phyloP scores from a whole-genome alignment of 2,329 filamentous ascomycete species.

The Emergomyces pasteurianus region DNA sequence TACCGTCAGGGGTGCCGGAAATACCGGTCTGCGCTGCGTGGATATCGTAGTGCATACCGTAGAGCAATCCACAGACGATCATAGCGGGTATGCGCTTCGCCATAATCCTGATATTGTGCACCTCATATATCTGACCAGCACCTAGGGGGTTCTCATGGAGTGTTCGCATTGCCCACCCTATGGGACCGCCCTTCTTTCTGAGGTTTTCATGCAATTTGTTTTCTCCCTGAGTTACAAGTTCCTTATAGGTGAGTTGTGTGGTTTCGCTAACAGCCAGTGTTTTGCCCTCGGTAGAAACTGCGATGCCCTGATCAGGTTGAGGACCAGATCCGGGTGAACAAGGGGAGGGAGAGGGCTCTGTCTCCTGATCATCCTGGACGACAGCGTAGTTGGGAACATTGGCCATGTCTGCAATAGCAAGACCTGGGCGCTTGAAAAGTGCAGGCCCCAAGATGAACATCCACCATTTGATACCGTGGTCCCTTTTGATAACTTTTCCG shows the following conservation, averaged over 20 bases:
- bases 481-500: constrained; percentile 56
- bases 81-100: constrained; percentile 57
- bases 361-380: constrained; percentile 51
- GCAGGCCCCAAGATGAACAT: constrained; percentile 51
- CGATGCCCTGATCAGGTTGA: constrained; percentile 13
- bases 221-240: constrained; percentile 46
- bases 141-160: constrained; percentile 64
- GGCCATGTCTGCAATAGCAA: constrained; percentile 42
- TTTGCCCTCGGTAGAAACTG: constrained; percentile 23
- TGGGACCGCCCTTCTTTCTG: constrained; percentile 48
- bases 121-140: constrained; percentile 60
- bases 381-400: constrained; percentile 66
- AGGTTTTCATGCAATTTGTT: constrained; percentile 52
- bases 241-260: constrained; percentile 47
- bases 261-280: constrained; percentile 36
- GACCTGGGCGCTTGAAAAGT: constrained; percentile 48
- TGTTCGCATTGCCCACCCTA: constrained; percentile 74
- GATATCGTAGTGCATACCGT: constrained; percentile 73
- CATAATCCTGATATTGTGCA: constrained; percentile 54
- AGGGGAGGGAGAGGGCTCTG: constrained; percentile 27
- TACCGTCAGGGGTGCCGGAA: constrained; percentile 58
- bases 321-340: constrained; percentile 16
- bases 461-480: constrained; percentile 52
- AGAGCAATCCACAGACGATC: constrained; percentile 51
- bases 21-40: constrained; percentile 63